Percentiles rank a stretch among this genome's conserved stretches.
Conservation (phyloP, 2,329 filamentous ascomycete species). For the Pleoardoris graminearum region DNA sequence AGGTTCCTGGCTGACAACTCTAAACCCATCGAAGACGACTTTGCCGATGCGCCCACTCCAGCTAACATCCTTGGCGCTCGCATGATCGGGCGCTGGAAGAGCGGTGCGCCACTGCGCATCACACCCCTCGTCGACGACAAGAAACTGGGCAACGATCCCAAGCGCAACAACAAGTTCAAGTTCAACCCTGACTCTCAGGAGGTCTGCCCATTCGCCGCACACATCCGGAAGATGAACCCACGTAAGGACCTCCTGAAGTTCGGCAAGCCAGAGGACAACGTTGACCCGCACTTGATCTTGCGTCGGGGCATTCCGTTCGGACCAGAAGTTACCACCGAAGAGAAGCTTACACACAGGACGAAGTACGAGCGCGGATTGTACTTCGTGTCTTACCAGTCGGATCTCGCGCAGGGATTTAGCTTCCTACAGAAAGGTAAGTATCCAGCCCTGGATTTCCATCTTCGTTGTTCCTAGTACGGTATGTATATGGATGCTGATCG, state of each 20-base stretch:
- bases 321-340: conserved; percentile 8
- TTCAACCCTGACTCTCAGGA: conserved; percentile 6
- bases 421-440: conserved; percentile 7
- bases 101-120: conserved; percentile 5
- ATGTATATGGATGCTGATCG: not conserved
- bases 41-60: not conserved
- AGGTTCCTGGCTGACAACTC: conserved; percentile 1
- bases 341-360: not conserved
- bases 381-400: conserved; percentile 11
- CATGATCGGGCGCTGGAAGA: conserved; percentile 14
- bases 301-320: conserved; percentile 15
- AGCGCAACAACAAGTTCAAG: conserved; percentile 12
- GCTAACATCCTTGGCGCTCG: conserved; percentile 10
- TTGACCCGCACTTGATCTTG: conserved; percentile 6
- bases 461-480: not conserved
- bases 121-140: conserved; percentile 2
- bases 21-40: conserved; percentile 1
- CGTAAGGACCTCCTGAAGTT: conserved; percentile 2
- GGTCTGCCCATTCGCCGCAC: conserved; percentile 11
- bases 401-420: conserved; percentile 3
- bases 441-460: not conserved
- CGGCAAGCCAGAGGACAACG: not conserved
- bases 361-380: conserved; percentile 11
- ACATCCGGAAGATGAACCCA: conserved; percentile 14
- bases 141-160: not conserved